Base-by-base conservation (phyloP, 2,329 filamentous ascomycete genomes). In the Penicillium sp. region DNA sequence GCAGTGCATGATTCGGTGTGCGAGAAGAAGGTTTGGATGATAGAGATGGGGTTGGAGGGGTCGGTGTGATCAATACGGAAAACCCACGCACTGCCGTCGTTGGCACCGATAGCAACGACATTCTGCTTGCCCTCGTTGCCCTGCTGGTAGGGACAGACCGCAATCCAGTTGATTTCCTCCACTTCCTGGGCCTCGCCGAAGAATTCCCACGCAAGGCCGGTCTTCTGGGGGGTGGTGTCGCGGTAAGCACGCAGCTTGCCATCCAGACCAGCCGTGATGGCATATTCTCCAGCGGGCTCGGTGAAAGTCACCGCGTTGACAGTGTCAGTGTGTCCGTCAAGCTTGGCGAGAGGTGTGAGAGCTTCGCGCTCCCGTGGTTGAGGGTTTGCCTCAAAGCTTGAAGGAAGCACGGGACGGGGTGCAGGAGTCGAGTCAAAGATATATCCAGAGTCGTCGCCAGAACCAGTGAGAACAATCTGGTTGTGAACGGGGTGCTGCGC, bases 81-180 rank as follows among this genome's bases (percentile, higher is more conserved):
- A 9, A 99, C 89, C 94, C 94, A 99, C 40, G 97, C 92, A 48
- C 88, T 92, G 52, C 94, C 94, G 71, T 99, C 92, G 34, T 84
- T 89, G 32, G 92, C 92, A 54, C 94, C 94, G 7, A 99, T 78
- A 0, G 94, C 94, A 58, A 99, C 71, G 8, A 91, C 86, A 76
- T 97, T 95, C 57, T 88, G 84, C 70, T 90, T 85, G 5, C 80
- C 77, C 34, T 75, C 72, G 4, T 68, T 65, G 1, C 66, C 70
- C 39, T 65, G 58, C 40, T 11, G 86, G 74, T 57, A 87, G 81
- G 92, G 92, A 70, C 90, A 96, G 0, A 91, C 77, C 1, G 81
- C 76, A 32, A 97, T 75, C 92, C 93, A 99, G 79, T 94, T 96
- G 68, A 99, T 88, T 75, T 97, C 93, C 65, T 95, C 89, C 9